Conservation (phyloP, 106 monocot genomes). For the Apostasia shenzhenica region DNA sequence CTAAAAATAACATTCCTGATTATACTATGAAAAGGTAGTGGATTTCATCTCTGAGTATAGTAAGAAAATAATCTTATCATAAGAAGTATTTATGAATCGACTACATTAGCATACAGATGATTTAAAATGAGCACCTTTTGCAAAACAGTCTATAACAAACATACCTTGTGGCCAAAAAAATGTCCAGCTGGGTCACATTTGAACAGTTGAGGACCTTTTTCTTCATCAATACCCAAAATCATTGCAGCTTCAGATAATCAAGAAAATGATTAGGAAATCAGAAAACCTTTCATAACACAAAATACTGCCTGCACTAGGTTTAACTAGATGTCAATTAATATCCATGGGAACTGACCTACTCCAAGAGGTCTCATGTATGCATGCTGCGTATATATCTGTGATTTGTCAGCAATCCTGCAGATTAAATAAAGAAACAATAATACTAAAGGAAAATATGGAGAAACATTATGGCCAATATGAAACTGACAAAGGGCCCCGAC, state of each 20-base stretch:
- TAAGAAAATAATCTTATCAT: too few relatives aligned
- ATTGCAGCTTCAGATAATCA: conserved; percentile 63
- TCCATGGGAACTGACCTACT: conserved; percentile 53
- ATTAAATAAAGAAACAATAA: conserved; percentile 7
- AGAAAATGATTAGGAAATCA: not conserved
- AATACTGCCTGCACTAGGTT: too few relatives aligned
- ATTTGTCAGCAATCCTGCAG: conserved; percentile 96
- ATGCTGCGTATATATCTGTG: conserved; percentile 97
- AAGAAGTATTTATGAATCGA: too few relatives aligned
- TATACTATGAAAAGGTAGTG: too few relatives aligned
- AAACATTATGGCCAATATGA: too few relatives aligned
- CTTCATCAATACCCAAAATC: conserved; percentile 96
- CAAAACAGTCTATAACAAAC: not conserved
- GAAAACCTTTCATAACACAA: not conserved
- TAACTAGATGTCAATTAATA: not conserved
- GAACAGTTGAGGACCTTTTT: conserved; percentile 93
- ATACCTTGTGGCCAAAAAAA: conserved; percentile 99
- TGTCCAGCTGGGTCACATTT: conserved; percentile 99
- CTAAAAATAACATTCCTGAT: too few relatives aligned
- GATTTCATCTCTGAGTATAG: too few relatives aligned
- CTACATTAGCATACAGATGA: too few relatives aligned
- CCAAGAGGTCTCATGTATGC: conserved; percentile 99
- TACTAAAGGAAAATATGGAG: not conserved
- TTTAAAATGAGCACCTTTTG: too few relatives aligned
- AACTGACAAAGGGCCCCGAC: too few relatives aligned